Conservation (phyloP, 2,329 filamentous ascomycete genomes). For the Zasmidium angulare region DNA sequence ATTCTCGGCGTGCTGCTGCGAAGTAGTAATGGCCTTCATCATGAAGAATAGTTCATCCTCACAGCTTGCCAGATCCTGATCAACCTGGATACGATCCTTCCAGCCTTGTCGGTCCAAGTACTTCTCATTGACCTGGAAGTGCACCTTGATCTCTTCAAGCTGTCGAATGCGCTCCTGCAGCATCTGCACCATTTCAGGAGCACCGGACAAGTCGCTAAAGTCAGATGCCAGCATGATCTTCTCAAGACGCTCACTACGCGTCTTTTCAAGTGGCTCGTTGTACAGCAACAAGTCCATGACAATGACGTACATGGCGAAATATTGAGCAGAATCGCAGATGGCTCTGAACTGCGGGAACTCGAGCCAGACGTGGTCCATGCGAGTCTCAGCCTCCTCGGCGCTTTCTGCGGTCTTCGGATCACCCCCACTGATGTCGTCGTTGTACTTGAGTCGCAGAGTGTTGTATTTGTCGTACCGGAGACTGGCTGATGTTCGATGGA, state of each 20-base stretch:
- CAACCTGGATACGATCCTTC: conserved; percentile 85
- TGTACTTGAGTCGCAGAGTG: conserved; percentile 92
- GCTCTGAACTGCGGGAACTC: conserved; percentile 92
- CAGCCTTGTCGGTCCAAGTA: conserved; percentile 85
- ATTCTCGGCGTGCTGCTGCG: conserved; percentile 81
- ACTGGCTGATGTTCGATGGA: conserved; percentile 93
- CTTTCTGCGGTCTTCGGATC: conserved; percentile 42
- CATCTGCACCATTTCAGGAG: conserved; percentile 86
- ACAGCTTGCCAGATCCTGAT: conserved; percentile 82
- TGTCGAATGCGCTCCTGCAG: conserved; percentile 91
- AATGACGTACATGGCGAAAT: conserved; percentile 98
- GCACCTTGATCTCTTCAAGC: conserved; percentile 91
- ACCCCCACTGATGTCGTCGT: conserved; percentile 79
- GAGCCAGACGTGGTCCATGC: conserved; percentile 96
- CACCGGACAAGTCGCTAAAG: conserved; percentile 92
- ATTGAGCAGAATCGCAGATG: conserved; percentile 96
- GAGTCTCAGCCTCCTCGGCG: conserved; percentile 55
- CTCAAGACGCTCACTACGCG: conserved; percentile 88
- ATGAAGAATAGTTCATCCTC: conserved; percentile 99
- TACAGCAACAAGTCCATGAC: conserved; percentile 94
- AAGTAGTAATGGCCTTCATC: conserved; percentile 99
- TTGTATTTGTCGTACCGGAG: conserved; percentile 98
- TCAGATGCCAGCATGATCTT: conserved; percentile 99
- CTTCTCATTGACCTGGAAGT: conserved; percentile 90
- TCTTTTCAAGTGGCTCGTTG: conserved; percentile 94